Conservation (phyloP, 225 moss, liverwort and hornwort genomes). For the Polytrichum formosum region DNA sequence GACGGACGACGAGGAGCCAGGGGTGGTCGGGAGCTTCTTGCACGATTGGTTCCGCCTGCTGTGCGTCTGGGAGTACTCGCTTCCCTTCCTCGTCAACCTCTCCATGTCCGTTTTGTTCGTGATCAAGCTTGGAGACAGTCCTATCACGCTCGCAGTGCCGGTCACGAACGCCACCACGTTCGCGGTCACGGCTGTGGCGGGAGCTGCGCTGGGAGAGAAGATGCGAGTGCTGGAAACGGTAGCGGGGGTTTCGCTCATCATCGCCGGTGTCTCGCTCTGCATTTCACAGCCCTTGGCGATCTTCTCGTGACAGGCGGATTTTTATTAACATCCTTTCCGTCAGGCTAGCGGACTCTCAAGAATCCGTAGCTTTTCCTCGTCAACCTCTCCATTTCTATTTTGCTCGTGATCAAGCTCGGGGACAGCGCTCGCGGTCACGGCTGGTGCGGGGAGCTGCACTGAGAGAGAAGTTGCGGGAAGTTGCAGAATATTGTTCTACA, state of each 20-base stretch:
- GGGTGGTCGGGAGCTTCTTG: conserved; percentile 28
- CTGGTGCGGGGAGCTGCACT: conserved; percentile 65
- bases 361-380: conserved; percentile 60
- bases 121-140: conserved; percentile 71
- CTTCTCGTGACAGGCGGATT: neutral
- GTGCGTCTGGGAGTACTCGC: conserved; percentile 76
- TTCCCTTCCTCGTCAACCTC: conserved; percentile 77
- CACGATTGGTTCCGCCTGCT: conserved; percentile 62
- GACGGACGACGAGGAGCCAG: neutral
- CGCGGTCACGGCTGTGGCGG: conserved; percentile 68
- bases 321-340: no score
- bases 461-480: conserved; percentile 40
- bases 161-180: conserved; percentile 86
- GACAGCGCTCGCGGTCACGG: conserved; percentile 78
- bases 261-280: conserved; percentile 64
- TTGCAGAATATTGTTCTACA: no score
- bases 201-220: conserved; percentile 67
- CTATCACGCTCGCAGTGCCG: conserved; percentile 82
- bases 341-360: no score
- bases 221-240: conserved; percentile 42
- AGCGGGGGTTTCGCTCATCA: conserved; percentile 58
- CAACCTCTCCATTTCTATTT: conserved; percentile 65
- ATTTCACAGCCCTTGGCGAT: conserved; percentile 33
- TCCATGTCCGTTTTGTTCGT: conserved; percentile 75
- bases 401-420: conserved; percentile 72